Conservation (phyloP, 805 yeast genomes). For the Isabelozyma gotoi region DNA sequence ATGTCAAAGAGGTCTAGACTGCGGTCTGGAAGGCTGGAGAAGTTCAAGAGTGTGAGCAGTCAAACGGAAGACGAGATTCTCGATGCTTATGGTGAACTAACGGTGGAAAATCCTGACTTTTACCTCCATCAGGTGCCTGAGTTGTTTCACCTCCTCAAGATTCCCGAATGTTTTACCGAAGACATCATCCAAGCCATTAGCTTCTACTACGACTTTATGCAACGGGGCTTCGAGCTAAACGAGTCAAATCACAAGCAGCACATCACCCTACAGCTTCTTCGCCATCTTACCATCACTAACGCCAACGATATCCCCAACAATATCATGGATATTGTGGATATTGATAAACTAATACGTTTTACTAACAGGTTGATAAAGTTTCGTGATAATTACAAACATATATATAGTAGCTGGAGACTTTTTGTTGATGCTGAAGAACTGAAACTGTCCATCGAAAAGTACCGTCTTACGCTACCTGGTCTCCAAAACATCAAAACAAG, state of each 20-base stretch:
- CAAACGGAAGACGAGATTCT: slow-evolving; percentile 36
- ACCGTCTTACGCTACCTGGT: slow-evolving; percentile 25
- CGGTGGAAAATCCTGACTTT: slow-evolving; percentile 26
- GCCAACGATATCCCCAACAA: slow-evolving; percentile 12
- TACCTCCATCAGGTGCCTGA: slow-evolving; percentile 22
- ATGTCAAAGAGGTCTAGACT: neutral
- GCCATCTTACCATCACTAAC: slow-evolving; percentile 27
- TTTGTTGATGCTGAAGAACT: slow-evolving; percentile 21
- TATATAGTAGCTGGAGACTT: slow-evolving; percentile 32
- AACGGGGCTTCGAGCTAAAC: slow-evolving; percentile 8
- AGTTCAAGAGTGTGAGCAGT: slow-evolving; percentile 14
- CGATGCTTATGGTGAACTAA: slow-evolving; percentile 25
- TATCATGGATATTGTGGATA: slow-evolving; percentile 38
- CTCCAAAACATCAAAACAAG: slow-evolving; percentile 26
- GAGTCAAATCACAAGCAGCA: slow-evolving; percentile 18
- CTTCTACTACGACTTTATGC: slow-evolving; percentile 29
- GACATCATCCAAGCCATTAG: slow-evolving; percentile 32
- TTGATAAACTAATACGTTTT: slow-evolving; percentile 35
- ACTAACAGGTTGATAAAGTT: slow-evolving; percentile 28
- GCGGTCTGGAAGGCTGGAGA: neutral
- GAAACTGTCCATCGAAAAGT: slow-evolving; percentile 7
- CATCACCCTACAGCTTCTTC: slow-evolving; percentile 24
- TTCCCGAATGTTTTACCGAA: slow-evolving; percentile 30
- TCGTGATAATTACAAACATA: slow-evolving; percentile 27
- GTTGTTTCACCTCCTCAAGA: slow-evolving; percentile 20